These are phyloP conservation scores for Lolium multiflorum DNA, from an alignment of 176 grass and related monocot genomes.

Conservation along the genomic window DNA sequence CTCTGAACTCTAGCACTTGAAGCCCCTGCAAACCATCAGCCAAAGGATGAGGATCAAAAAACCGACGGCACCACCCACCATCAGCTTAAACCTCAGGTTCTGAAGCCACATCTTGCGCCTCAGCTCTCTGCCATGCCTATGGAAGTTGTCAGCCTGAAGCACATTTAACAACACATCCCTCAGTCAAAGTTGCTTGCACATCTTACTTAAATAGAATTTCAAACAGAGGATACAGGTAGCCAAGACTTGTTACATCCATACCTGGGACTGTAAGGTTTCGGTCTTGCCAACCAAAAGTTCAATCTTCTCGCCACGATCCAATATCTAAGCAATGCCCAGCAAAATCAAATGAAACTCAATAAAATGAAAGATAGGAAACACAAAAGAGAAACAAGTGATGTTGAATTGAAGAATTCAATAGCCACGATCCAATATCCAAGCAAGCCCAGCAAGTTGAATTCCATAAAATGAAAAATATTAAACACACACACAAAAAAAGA, in stretches of 20 bases:
- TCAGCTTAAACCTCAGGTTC: constrained; percentile 88
- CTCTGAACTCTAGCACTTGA: constrained; percentile 64
- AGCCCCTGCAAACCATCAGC: constrained; percentile 80
- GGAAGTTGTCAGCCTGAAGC: constrained; percentile 90
- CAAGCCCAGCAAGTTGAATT: constrained; percentile 5
- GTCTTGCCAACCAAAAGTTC: constrained; percentile 96
- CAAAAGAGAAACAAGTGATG: not conserved
- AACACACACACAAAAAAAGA: no score
- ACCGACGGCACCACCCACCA: constrained; percentile 65
- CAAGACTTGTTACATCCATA: constrained; percentile 39
- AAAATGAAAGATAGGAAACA: not conserved
- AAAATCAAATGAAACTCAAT: constrained; percentile 22
- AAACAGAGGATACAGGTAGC: not conserved
- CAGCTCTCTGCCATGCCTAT: constrained; percentile 94
- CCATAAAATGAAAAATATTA: not conserved
- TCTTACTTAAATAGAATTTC: not conserved
- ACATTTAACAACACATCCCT: constrained; percentile 22
- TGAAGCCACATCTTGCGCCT: constrained; percentile 99
- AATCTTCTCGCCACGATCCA: constrained; percentile 97
- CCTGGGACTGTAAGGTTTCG: constrained; percentile 92
- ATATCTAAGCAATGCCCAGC: constrained; percentile 56
- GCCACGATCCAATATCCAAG: constrained; percentile 87
- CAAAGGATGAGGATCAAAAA: constrained; percentile 74
- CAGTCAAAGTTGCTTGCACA: not conserved
- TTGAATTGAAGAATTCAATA: not conserved